Percentiles rank a stretch among this genome's conserved stretches.
Evolutionary conservation across 139 green algal species (phyloP).

Genomic region (Closterium sp.): DNA sequence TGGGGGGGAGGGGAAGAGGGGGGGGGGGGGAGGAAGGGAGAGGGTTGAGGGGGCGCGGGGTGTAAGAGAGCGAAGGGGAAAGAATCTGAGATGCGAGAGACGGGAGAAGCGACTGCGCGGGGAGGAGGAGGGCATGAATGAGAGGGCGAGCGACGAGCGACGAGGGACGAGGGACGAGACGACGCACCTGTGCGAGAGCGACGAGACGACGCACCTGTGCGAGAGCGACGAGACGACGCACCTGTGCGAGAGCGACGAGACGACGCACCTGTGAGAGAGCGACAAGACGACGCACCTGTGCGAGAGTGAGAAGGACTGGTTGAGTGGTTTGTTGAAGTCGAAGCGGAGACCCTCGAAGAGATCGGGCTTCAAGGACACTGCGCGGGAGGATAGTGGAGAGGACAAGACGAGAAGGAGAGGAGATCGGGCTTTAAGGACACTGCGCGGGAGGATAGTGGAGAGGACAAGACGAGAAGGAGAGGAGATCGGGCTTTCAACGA

Average conservation of each 20-base stretch:
- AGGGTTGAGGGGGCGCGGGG: too few species aligned
- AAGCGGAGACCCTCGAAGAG: slow-evolving; percentile 95
- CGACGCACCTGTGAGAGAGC: neutral
- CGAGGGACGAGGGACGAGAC: too few species aligned
- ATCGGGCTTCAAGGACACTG: slow-evolving; percentile 95
- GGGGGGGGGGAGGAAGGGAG: too few species aligned
- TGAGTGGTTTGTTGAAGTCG: slow-evolving; percentile 96
- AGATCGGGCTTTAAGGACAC: slow-evolving; percentile 93
- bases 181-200: neutral
- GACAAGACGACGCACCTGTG: slow-evolving; percentile 62
- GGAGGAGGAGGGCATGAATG: too few species aligned
- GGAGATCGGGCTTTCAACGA: slow-evolving; percentile 92
- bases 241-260: neutral
- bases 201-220: neutral
- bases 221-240: neutral
- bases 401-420: slow-evolving; percentile 59
- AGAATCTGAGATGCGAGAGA: neutral
- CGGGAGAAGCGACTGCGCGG: neutral
- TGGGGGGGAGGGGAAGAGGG: neutral
- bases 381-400: neutral
- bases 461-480: slow-evolving; percentile 50
- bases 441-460: slow-evolving; percentile 49
- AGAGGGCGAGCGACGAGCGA: neutral
- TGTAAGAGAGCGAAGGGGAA: neutral
- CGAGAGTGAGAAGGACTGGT: slow-evolving; percentile 93